Evolutionary conservation across 345 rosid species (phyloP).

Genomic region (Clausena lansium): DNA sequence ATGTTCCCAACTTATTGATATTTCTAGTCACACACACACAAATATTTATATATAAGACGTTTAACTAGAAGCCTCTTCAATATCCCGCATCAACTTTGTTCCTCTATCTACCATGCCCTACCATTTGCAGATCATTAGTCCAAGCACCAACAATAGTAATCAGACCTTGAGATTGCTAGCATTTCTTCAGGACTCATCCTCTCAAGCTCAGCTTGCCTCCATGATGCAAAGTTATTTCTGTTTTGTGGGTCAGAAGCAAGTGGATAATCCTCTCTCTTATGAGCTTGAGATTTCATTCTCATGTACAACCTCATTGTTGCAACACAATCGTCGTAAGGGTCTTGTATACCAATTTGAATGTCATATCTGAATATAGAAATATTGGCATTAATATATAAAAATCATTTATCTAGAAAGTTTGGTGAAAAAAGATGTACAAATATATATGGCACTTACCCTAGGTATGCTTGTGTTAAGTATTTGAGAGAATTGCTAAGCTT

Average conservation of each 20-base stretch:
- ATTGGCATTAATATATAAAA: neutral
- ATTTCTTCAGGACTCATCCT: slow-evolving; percentile 75
- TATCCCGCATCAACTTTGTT: neutral
- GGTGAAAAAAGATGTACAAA: neutral
- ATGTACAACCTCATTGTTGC: slow-evolving; percentile 88
- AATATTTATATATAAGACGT: too few species aligned
- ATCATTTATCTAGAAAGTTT: neutral
- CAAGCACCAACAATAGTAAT: slow-evolving; percentile 91
- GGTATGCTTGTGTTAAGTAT: slow-evolving; percentile 80
- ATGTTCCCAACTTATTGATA: neutral
- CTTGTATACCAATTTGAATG: slow-evolving; percentile 70
- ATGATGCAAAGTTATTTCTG: slow-evolving; percentile 60
- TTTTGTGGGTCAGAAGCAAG: slow-evolving; percentile 74
- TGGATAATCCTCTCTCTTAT: slow-evolving; percentile 55
- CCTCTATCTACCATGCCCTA: neutral
- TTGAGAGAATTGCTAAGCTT: slow-evolving; percentile 92
- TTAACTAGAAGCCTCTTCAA: neutral
- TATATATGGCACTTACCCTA: slow-evolving; percentile 50
- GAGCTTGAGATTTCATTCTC: slow-evolving; percentile 78
- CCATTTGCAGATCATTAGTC: slow-evolving; percentile 22
- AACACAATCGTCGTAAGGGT: slow-evolving; percentile 83
- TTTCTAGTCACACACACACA: neutral
- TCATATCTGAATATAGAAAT: slow-evolving; percentile 49
- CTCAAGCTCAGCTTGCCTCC: slow-evolving; percentile 88
- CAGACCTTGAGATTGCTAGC: slow-evolving; percentile 71